Conservation (phyloP, 805 yeast species). For the Wickerhamomyces rabaulensis region DNA sequence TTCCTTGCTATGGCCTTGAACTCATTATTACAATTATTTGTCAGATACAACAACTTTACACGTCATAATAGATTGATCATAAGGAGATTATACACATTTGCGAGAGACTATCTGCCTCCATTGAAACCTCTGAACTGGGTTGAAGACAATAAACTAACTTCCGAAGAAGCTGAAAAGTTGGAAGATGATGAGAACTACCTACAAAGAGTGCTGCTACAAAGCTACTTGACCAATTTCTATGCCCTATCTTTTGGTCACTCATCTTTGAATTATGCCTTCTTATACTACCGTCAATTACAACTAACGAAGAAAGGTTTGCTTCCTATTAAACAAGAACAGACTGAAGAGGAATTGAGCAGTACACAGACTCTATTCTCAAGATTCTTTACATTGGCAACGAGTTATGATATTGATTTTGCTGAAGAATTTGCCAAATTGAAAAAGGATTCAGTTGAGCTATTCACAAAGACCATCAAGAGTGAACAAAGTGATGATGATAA, state of each 20-base stretch:
- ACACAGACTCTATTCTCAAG: conserved; percentile 34
- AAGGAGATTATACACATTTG: conserved; percentile 61
- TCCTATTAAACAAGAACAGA: conserved; percentile 3
- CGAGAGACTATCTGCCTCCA: conserved; percentile 53
- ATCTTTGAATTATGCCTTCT: conserved; percentile 26
- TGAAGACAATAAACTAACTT: conserved; percentile 19
- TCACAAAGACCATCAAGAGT: conserved; percentile 28
- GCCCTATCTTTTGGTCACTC: conserved; percentile 31
- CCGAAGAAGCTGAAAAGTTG: conserved; percentile 36
- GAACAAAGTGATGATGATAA: conserved; percentile 29
- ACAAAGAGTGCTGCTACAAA: conserved; percentile 61
- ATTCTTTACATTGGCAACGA: conserved; percentile 44
- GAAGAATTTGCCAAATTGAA: conserved; percentile 30
- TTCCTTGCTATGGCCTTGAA: conserved; percentile 67
- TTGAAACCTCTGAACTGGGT: conserved; percentile 36
- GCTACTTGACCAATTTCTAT: conserved; percentile 51
- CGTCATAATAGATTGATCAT: conserved; percentile 37
- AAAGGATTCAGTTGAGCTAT: conserved; percentile 35
- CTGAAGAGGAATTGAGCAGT: conserved; percentile 21
- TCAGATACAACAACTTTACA: conserved; percentile 32
- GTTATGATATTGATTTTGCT: conserved; percentile 63
- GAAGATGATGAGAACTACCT: conserved; percentile 52
- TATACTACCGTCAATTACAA: conserved; percentile 18
- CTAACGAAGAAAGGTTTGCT: conserved; percentile 10
- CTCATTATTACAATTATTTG: conserved; percentile 48